Conservation (phyloP, 352 stramenopile genomes). For the Hyphochytrium catenoides region DNA sequence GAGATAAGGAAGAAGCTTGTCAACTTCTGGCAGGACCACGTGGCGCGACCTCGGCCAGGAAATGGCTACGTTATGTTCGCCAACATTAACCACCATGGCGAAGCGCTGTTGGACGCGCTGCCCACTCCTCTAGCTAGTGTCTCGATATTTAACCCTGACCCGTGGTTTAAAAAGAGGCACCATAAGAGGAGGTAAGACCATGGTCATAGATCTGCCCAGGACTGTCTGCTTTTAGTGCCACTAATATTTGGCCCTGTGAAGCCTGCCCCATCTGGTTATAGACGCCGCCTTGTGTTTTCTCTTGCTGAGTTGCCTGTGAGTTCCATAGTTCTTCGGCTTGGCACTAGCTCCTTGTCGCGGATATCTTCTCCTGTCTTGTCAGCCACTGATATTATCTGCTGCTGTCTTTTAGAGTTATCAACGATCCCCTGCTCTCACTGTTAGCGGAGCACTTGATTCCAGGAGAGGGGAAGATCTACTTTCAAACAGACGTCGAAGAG, state of each 20-base stretch:
- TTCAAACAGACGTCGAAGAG: constrained; percentile 54
- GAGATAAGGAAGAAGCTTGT: constrained; percentile 56
- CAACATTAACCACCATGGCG: constrained; percentile 59
- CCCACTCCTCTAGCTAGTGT: constrained; percentile 21
- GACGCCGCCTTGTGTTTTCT: no score
- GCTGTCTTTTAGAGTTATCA: no score
- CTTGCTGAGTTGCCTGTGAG: no score
- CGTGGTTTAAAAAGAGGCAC: constrained; percentile 67
- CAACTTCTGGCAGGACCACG: constrained; percentile 23
- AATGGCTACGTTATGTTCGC: constrained; percentile 48
- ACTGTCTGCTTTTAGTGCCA: no score
- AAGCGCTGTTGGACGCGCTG: constrained; percentile 25
- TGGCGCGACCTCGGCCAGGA: constrained; percentile 14
- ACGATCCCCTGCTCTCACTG: constrained; percentile 25
- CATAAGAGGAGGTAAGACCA: constrained; percentile 45
- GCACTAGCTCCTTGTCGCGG: no score
- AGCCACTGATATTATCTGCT: no score
- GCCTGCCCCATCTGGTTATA: no score
- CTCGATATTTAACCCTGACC: constrained; percentile 62
- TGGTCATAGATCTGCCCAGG: no score
- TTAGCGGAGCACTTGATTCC: constrained; percentile 23
- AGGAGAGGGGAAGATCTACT: constrained; percentile 32
- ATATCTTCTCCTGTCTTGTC: no score
- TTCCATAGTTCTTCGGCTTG: no score
- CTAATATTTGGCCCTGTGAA: no score